Base-by-base conservation (phyloP, 768 basidiomycete species). In the Sporobolomyces pararoseus region DNA sequence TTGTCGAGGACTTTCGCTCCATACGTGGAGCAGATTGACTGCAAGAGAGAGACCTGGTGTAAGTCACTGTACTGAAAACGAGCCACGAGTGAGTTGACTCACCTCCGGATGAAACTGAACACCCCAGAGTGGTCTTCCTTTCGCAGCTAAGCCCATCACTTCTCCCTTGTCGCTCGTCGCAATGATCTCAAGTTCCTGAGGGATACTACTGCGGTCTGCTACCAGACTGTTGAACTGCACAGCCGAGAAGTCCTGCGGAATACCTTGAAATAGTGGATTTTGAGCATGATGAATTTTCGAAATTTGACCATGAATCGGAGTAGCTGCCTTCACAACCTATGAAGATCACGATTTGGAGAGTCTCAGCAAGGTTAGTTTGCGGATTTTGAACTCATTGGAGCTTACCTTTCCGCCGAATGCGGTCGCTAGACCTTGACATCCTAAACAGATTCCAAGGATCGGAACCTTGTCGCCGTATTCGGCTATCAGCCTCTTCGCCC, bases 31-130 rank as follows among this genome's bases (percentile, higher is more conserved):
- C 65, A 54, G 62, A 75, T 71, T 0, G 67, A 69, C 73, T 75
- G 55, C 7, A 10, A 31, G 53, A 16, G 32, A 35, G 37, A 34
- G 35, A 39, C 35, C 54, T 10, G n/a, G 10, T 39, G 6, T 47
- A 27, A 47, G 35, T 25, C 25, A 27, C 5, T 10, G 6, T 23
- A 2, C 10, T 7, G 50, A 7, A 17, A 12, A 0, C 21, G 29
- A 0, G 35, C 12, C 5, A 16, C 51, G 14, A 6, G 9, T 7
- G 9, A 2, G 25, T 23, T n/a, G 23, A 47, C 61, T 34, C 32
- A 70, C 74, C 64, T 75, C 74, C 0, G 71, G 71, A 27, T 75
- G 74, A 19, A 70, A 75, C 65, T 75, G 74, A 3, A 72, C 66
- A 13, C 74, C 74, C 55, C 63, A 68, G 12, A 72, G 39, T n/a